Evolutionary conservation across 1,284 basidiomycete genomes (phyloP).

Genomic region (Exsudoporus floridanus): DNA sequence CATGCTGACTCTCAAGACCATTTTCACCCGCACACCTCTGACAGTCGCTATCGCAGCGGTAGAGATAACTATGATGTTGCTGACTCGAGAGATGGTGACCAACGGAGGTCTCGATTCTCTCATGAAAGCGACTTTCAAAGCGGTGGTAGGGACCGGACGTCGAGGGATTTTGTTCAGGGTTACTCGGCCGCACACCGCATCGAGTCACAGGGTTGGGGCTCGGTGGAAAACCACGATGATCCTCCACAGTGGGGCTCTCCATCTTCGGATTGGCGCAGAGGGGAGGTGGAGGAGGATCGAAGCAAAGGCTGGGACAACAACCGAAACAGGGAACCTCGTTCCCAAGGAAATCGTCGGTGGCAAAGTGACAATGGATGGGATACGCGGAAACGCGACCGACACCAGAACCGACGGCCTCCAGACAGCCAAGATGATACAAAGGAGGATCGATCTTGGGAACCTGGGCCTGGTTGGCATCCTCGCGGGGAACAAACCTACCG

Average conservation of each 20-base stretch:
- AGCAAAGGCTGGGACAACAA: constrained; percentile 31
- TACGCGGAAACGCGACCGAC: constrained; percentile 35
- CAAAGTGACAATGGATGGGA: constrained; percentile 42
- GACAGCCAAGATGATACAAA: constrained; percentile 33
- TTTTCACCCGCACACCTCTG: constrained; percentile 46
- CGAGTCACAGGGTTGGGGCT: constrained; percentile 44
- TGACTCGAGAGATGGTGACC: constrained; percentile 44
- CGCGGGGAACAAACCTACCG: constrained; percentile 39
- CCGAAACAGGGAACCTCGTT: constrained; percentile 26
- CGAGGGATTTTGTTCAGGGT: constrained; percentile 44
- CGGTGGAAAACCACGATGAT: constrained; percentile 40
- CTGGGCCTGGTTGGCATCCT: constrained; percentile 58
- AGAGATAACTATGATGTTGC: constrained; percentile 50
- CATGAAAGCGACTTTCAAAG: constrained; percentile 42
- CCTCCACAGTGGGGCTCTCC: constrained; percentile 44
- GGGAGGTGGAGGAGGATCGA: constrained; percentile 33
- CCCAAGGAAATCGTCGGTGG: constrained; percentile 37
- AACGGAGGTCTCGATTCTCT: constrained; percentile 42
- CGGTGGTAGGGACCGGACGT: constrained; percentile 45
- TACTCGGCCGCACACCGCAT: constrained; percentile 43
- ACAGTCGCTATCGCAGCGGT: constrained; percentile 48
- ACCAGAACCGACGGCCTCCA: constrained; percentile 33
- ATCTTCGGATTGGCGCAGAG: constrained; percentile 40
- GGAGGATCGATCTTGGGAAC: constrained; percentile 61
- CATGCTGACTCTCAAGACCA: constrained; percentile 53